These are phyloP conservation scores for Fusarium albidum DNA, from an alignment of 2,329 filamentous ascomycete genomes.

Conservation along the genomic window DNA sequence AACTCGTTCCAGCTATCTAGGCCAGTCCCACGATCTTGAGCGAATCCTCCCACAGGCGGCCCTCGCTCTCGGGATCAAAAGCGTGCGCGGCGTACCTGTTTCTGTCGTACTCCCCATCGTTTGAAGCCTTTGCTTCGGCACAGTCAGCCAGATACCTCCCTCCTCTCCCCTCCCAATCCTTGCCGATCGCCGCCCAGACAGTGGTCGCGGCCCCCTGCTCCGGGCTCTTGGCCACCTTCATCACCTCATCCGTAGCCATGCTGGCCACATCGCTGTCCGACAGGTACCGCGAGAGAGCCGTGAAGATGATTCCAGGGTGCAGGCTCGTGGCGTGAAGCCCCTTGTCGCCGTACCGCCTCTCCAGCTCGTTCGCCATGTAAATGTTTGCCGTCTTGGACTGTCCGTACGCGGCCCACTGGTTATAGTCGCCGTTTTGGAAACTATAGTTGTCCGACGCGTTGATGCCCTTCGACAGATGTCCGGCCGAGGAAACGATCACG, in stretches of 20 bases:
- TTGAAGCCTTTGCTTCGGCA: no score
- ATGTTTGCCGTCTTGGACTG: constrained; percentile 62
- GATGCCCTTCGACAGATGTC: neutral
- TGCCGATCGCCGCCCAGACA: constrained; percentile 32
- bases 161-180: constrained; percentile 27
- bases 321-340: constrained; percentile 46
- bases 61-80: no score
- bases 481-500: constrained; percentile 6
- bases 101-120: no score
- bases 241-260: neutral
- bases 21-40: no score
- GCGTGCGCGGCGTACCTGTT: no score
- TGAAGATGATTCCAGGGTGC: constrained; percentile 1
- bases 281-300: neutral
- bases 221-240: constrained; percentile 8
- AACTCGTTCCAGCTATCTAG: no score
- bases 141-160: constrained; percentile 33
- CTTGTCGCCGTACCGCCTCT: constrained; percentile 1
- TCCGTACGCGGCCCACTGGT: constrained; percentile 51
- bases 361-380: constrained; percentile 45
- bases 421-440: constrained; percentile 25
- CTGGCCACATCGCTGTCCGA: no score
- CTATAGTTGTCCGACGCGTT: constrained; percentile 20
- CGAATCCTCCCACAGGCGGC: no score
- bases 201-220: constrained; percentile 35